These are phyloP conservation scores for Chalciporus chontae DNA, from an alignment of 768 basidiomycete genomes.

Conservation along the genomic window DNA sequence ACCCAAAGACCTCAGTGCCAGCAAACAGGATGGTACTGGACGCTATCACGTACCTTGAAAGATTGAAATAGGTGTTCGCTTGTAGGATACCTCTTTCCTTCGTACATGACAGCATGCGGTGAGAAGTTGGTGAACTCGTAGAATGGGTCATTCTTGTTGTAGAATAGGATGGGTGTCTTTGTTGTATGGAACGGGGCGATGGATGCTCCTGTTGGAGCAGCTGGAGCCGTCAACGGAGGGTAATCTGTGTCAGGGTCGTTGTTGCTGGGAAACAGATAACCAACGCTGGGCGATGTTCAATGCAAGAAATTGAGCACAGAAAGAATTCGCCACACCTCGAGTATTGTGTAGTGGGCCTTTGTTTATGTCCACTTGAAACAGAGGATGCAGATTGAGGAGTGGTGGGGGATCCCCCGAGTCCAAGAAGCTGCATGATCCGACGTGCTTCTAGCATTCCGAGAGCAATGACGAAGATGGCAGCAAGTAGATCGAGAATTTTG, in stretches of 20 bases:
- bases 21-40: background rate
- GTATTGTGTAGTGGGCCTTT: constrained; percentile 25
- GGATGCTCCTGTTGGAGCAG: constrained; percentile 26
- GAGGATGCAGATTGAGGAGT: constrained; percentile 19
- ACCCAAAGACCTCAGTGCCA: background rate
- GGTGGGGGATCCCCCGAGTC: constrained; percentile 27
- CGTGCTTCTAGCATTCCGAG: constrained; percentile 32
- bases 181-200: constrained; percentile 25
- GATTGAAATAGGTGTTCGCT: constrained; percentile 79
- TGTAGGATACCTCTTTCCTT: constrained; percentile 65
- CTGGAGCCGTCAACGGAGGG: constrained; percentile 32
- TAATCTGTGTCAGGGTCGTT: constrained; percentile 20
- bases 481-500: constrained; percentile 29
- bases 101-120: constrained; percentile 56
- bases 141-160: constrained; percentile 59
- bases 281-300: constrained; percentile 10
- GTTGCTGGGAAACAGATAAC: constrained; percentile 4
- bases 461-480: constrained; percentile 15
- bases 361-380: constrained; percentile 14
- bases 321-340: constrained; percentile 14
- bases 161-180: constrained; percentile 50
- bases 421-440: constrained; percentile 31
- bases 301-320: background rate
- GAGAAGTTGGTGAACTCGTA: constrained; percentile 79
- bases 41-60: constrained; percentile 47